phyloP scores from a whole-genome alignment of 805 yeast species.

The Ogataea haglerorum region DNA sequence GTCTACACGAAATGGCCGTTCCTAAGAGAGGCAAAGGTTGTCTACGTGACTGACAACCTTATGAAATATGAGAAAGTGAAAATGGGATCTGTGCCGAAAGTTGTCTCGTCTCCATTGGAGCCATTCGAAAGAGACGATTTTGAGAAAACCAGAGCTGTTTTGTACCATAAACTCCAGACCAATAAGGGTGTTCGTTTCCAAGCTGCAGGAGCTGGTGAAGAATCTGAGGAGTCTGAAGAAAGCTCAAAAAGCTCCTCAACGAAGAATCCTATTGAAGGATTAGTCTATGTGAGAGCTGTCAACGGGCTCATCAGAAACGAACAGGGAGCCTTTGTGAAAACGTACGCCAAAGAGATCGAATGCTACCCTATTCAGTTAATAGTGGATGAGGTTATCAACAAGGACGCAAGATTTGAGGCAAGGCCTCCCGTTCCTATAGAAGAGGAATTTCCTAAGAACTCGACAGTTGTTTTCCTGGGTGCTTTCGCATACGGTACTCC shows the following conservation, averaged over 20 bases:
- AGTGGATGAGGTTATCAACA: conserved; percentile 68
- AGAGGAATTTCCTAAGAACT: conserved; percentile 74
- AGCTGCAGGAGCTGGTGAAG: conserved; percentile 8
- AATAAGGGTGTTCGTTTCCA: conserved; percentile 48
- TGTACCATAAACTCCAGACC: conserved; percentile 43
- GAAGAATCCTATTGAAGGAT: conserved; percentile 40
- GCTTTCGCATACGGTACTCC: conserved; percentile 85
- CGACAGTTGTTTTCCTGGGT: conserved; percentile 76
- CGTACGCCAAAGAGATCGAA: conserved; percentile 51
- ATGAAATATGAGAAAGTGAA: conserved; percentile 44
- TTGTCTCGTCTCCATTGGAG: conserved; percentile 39
- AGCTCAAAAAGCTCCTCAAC: neutral
- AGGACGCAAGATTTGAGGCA: conserved; percentile 71
- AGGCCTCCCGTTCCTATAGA: conserved; percentile 73
- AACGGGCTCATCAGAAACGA: conserved; percentile 70
- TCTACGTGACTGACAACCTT: conserved; percentile 55
- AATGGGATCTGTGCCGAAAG: conserved; percentile 25
- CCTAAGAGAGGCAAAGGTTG: conserved; percentile 72
- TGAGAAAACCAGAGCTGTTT: conserved; percentile 36
- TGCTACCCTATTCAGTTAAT: conserved; percentile 75
- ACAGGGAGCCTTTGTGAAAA: conserved; percentile 75
- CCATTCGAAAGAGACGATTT: conserved; percentile 47
- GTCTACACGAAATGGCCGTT: conserved; percentile 91
- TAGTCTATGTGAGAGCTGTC: conserved; percentile 71
- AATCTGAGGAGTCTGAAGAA: conserved; percentile 7